These are phyloP conservation scores for Drechmeria coniospora DNA, from an alignment of 2,329 filamentous ascomycete genomes.

Conservation along the genomic window DNA sequence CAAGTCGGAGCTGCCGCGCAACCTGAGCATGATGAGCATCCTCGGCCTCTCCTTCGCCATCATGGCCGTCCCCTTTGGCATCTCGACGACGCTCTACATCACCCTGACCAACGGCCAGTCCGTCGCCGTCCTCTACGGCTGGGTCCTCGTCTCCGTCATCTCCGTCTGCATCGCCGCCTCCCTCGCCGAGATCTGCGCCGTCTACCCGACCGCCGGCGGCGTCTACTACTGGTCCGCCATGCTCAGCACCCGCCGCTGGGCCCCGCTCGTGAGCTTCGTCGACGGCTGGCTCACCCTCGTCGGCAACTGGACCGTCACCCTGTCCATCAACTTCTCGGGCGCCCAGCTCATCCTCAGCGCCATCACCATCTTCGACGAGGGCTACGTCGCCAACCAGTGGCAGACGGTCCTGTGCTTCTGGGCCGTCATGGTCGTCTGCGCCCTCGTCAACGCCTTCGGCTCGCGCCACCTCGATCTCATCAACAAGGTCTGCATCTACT, in stretches of 20 bases:
- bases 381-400: slow-evolving; percentile 45
- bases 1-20: slow-evolving; percentile 32
- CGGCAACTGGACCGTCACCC: slow-evolving; percentile 55
- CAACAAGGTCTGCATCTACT: slow-evolving; percentile 58
- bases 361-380: slow-evolving; percentile 48
- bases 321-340: slow-evolving; percentile 56
- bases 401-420: slow-evolving; percentile 65
- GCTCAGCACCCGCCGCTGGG: slow-evolving; percentile 44
- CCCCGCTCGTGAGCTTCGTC: slow-evolving; percentile 50
- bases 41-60: slow-evolving; percentile 35
- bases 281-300: slow-evolving; percentile 62
- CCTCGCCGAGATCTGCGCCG: slow-evolving; percentile 57
- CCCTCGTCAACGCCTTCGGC: slow-evolving; percentile 52
- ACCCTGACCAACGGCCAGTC: slow-evolving; percentile 57
- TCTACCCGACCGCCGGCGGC: slow-evolving; percentile 45
- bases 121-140: slow-evolving; percentile 60
- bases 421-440: slow-evolving; percentile 46
- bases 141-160: slow-evolving; percentile 47
- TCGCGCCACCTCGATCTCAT: slow-evolving; percentile 44
- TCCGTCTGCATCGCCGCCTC: slow-evolving; percentile 57
- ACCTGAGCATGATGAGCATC: slow-evolving; percentile 33
- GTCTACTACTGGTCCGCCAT: slow-evolving; percentile 63
- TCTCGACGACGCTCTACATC: slow-evolving; percentile 31
- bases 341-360: slow-evolving; percentile 54
- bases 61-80: slow-evolving; percentile 34